A percentile compares a stretch with the other conserved stretches of the same genome.
phyloP scores from a whole-genome alignment of 2,329 filamentous ascomycete genomes.

The Phialocephala sp. region DNA sequence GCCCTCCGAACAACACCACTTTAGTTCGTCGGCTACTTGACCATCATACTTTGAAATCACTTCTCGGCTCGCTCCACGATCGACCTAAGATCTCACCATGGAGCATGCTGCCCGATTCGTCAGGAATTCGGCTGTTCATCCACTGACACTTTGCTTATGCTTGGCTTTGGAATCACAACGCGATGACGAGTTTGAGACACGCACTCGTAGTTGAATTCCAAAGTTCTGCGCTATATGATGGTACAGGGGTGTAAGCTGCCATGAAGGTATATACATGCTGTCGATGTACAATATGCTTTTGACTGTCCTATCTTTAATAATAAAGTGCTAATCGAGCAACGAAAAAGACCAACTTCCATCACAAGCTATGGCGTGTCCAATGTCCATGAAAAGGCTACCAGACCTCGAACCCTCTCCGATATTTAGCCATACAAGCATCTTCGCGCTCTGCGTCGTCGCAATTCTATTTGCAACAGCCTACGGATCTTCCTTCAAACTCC shows the following conservation, averaged over 20 bases:
- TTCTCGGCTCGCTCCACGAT: no score
- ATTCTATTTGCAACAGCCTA: background rate
- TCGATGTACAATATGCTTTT: no score
- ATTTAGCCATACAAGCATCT: background rate
- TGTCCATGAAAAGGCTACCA: slow-evolving; percentile 5
- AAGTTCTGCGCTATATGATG: background rate
- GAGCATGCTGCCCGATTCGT: no score
- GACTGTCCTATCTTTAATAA: background rate
- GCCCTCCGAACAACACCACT: no score
- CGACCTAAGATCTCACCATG: no score
- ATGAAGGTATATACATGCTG: background rate
- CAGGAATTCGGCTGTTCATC: no score
- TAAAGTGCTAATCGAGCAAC: background rate
- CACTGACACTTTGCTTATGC: no score
- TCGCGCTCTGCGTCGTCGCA: background rate
- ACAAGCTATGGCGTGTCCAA: background rate
- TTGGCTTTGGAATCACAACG: background rate
- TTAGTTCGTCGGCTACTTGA: no score
- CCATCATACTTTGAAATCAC: no score
- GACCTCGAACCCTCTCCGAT: background rate
- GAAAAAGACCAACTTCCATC: no score
- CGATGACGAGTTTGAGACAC: background rate
- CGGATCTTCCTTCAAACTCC: background rate
- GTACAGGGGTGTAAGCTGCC: background rate
- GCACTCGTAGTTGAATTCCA: no score